Conservation (phyloP, 306 rosid genomes). For the Hippophae tibetana region DNA sequence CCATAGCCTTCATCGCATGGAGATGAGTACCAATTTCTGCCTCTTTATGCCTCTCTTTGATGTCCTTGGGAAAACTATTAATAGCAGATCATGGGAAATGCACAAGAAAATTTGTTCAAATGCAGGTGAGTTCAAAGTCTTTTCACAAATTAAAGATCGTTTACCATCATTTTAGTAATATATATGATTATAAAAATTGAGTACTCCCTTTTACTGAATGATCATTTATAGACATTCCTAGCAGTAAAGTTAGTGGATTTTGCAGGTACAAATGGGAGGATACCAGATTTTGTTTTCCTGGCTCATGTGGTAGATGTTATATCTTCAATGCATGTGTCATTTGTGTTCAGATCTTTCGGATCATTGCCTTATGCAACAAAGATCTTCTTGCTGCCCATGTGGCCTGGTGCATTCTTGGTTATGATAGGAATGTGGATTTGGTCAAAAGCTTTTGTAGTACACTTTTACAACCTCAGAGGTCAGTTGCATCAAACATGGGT, state of each 20-base stretch:
- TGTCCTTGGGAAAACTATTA: slow-evolving; percentile 56
- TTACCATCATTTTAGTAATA: too few species aligned
- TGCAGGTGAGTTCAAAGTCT: slow-evolving; percentile 32
- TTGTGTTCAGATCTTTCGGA: slow-evolving; percentile 40
- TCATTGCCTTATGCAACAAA: slow-evolving; percentile 47
- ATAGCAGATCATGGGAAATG: slow-evolving; percentile 60
- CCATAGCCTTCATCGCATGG: slow-evolving; percentile 68
- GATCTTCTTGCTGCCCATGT: slow-evolving; percentile 29
- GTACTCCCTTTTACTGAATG: too few species aligned
- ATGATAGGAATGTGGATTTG: slow-evolving; percentile 72
- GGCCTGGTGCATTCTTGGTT: slow-evolving; percentile 21
- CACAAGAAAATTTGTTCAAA: slow-evolving; percentile 45
- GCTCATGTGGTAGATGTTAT: slow-evolving; percentile 82
- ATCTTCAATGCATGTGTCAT: slow-evolving; percentile 49
- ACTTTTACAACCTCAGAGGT: slow-evolving; percentile 56
- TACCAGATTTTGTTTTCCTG: slow-evolving; percentile 79
- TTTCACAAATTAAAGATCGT: too few species aligned
- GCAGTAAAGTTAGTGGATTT: too few species aligned
- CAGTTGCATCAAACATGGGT: slow-evolving; percentile 82
- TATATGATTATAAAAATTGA: too few species aligned
- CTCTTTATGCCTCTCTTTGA: slow-evolving; percentile 97
- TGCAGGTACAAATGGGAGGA: slow-evolving; percentile 44
- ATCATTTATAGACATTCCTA: too few species aligned
- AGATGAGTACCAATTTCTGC: slow-evolving; percentile 76
- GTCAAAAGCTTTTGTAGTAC: slow-evolving; percentile 53